Evolutionary conservation across 2,329 filamentous ascomycete species (phyloP).

Genomic region (Talaromyces islandicus): DNA sequence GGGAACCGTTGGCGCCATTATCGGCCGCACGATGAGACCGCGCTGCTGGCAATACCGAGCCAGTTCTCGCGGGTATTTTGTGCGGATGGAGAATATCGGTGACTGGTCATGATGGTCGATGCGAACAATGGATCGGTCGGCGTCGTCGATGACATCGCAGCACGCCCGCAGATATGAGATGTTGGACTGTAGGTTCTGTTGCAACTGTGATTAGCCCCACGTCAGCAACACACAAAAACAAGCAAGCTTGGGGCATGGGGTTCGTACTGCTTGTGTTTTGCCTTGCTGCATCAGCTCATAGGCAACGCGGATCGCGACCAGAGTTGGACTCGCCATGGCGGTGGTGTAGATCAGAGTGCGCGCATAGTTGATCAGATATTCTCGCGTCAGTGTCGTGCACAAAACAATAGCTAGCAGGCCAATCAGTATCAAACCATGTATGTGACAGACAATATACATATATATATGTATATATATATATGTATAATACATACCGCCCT

Average conservation of each 20-base stretch:
- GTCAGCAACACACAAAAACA: background rate
- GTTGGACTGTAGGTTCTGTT: constrained; percentile 36
- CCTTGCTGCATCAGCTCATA: constrained; percentile 54
- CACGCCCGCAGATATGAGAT: constrained; percentile 41
- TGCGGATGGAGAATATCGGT: constrained; percentile 61
- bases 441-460: background rate
- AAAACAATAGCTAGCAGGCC: constrained; percentile 51
- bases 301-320: constrained; percentile 53
- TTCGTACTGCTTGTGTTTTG: constrained; percentile 39
- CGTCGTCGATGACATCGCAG: constrained; percentile 34
- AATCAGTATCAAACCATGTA: constrained; percentile 10
- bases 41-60: constrained; percentile 54
- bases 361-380: constrained; percentile 70
- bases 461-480: no score
- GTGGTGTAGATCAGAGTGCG: constrained; percentile 72
- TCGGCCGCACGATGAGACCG: constrained; percentile 58
- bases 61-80: constrained; percentile 51
- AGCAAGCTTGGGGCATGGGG: constrained; percentile 6
- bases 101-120: constrained; percentile 45
- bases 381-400: constrained; percentile 52
- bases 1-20: constrained; percentile 64
- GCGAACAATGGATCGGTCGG: constrained; percentile 26
- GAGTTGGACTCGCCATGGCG: constrained; percentile 56
- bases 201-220: background rate
- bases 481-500: constrained; percentile 63